Conservation (phyloP, 2,329 filamentous ascomycete species). For the Aspergillus fumigatiaffinis region DNA sequence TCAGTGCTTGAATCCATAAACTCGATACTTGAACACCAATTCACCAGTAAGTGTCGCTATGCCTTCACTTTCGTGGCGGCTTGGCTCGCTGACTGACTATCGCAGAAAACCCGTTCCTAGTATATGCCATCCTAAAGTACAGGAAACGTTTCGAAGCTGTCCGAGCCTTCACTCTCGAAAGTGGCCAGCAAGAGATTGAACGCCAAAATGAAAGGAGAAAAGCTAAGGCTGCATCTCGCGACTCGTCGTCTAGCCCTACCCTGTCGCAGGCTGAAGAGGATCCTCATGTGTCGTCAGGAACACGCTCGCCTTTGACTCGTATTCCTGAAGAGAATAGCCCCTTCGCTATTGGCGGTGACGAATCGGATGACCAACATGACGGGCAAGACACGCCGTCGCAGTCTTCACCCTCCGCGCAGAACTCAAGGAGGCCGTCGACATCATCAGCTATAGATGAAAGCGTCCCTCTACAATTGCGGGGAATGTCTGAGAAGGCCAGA, state of each 20-base stretch:
- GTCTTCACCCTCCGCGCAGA: conserved; percentile 53
- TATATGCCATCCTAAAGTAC: conserved; percentile 75
- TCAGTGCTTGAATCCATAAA: conserved; percentile 87
- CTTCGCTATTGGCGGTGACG: conserved; percentile 81
- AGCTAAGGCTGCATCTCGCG: conserved; percentile 47
- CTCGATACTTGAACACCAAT: conserved; percentile 84
- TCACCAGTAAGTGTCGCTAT: conserved; percentile 56
- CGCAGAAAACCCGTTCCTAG: conserved; percentile 72
- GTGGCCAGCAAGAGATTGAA: conserved; percentile 86
- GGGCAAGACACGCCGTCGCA: conserved; percentile 57
- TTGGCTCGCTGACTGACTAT: conserved; percentile 17
- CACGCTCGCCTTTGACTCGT: conserved; percentile 57
- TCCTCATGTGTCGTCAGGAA: conserved; percentile 43
- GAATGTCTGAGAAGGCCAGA: conserved; percentile 95
- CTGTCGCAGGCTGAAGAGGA: conserved; percentile 41
- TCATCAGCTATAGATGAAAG: conserved; percentile 69
- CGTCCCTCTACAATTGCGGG: conserved; percentile 74
- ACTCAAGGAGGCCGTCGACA: conserved; percentile 64
- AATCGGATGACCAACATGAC: conserved; percentile 60
- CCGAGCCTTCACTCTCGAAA: conserved; percentile 84
- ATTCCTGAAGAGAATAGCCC: conserved; percentile 74
- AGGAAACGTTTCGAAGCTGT: conserved; percentile 80
- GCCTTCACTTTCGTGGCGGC: background rate
- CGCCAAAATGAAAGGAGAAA: conserved; percentile 68
- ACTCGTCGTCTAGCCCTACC: conserved; percentile 32